Base-by-base conservation (phyloP, 2,329 filamentous ascomycete species). In the Colletotrichum lentis region DNA sequence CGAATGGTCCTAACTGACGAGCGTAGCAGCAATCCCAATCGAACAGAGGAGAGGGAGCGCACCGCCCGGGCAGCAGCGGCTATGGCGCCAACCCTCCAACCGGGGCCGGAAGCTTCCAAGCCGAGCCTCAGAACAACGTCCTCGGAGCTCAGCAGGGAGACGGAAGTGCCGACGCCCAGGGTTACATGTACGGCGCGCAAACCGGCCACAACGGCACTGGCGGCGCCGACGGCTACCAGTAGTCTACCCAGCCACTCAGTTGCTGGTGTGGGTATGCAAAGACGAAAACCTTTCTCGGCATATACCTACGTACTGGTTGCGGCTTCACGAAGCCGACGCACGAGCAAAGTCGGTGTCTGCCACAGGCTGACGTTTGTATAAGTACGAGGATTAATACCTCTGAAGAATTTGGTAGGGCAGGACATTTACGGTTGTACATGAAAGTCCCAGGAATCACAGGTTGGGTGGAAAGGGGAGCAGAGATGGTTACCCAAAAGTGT, bases 11-110 rank as follows among this genome's bases (percentile, higher is more conserved):
- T 22, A 49, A 39, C 56, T 59, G 14, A 59, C 60, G 56, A 68
- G 58, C 31, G 16, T 20, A 70, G 69, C 69, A 70, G 67, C 69
- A 70, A 58, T 70, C 69, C 12, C 70, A 96, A 82, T 91, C 93
- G 73, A 91, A 91, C 80, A 85, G 90, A 73, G 89, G 89, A 70
- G 85, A 87, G 41, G 81, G 80, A 72, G 81, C 83, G 68, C 80
- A 80, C 70, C 80, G 80, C 69, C 79, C 84, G 57, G 84, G 84
- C n/a, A 78, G 77, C 67, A 86, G 84, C 72, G 84, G 83, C 14
- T 86, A 85, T 71, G 83, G 82, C 53, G 78, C 80, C 39, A 73
- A 80, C 54, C 78, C 80, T 53, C 79, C 78, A 27, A 74, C 79
- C 70, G 79, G 78, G 53, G 79, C 84, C 61, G 80, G 78, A 37